These are phyloP conservation scores for Corymbia citriodora DNA, from an alignment of 441 rosid genomes.

Conservation along the genomic window DNA sequence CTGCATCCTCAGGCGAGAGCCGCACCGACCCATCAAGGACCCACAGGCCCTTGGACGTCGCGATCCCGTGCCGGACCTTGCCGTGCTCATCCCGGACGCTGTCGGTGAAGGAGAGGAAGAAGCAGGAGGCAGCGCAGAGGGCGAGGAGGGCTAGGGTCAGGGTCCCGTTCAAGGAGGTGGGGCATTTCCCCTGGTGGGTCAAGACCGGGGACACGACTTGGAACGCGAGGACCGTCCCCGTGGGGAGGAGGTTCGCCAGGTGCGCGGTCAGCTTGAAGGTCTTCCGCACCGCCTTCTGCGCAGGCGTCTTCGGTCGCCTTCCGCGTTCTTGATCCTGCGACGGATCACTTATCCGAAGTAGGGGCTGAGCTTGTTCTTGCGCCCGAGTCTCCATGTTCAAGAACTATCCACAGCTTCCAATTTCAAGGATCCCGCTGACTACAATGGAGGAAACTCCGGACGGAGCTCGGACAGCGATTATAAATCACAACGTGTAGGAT, in stretches of 20 bases:
- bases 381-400: not conserved
- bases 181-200: constrained; percentile 49
- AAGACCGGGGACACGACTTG: constrained; percentile 51
- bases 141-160: constrained; percentile 21
- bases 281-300: constrained; percentile 40
- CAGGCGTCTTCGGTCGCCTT: constrained; percentile 30
- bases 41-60: constrained; percentile 47
- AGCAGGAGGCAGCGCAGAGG: constrained; percentile 31
- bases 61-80: constrained; percentile 51
- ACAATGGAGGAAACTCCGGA: not conserved
- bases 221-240: constrained; percentile 54
- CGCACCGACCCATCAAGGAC: constrained; percentile 29
- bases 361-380: constrained; percentile 14
- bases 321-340: not conserved
- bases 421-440: not conserved
- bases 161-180: constrained; percentile 12
- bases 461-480: not conserved
- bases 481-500: not conserved
- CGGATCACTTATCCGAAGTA: constrained; percentile 5
- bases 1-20: constrained; percentile 23
- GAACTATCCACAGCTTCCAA: not conserved
- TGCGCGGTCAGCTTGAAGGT: constrained; percentile 56
- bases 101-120: constrained; percentile 44
- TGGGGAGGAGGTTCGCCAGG: constrained; percentile 53
- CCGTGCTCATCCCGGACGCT: constrained; percentile 47